Evolutionary conservation across 768 basidiomycete species (phyloP), one percentile per base, ranked within the genome.

Genomic region (Leccinum barrowsii): DNA sequence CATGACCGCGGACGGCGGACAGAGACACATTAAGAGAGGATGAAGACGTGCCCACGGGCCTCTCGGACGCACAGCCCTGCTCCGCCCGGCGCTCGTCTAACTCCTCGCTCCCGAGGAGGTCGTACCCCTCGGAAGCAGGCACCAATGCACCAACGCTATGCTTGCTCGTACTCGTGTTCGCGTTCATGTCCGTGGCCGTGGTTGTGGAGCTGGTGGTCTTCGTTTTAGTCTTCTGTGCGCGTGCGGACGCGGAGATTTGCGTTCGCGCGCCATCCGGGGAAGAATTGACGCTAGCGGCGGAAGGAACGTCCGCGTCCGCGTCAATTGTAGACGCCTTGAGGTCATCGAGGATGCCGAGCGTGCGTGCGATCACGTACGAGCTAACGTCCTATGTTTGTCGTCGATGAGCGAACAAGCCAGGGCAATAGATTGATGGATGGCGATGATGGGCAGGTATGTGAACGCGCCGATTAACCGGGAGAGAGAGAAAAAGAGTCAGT

Each of bases 311-410:
- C 3, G 44, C 44, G 22, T 57, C 49, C 2, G 49, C 70, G 63
- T 87, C 88, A 70, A 81, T 84, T 24, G 88, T 90, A 12, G 87
- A 86, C 0, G 89, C 87, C 68, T 85, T 86, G 53, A 85, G 84
- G 59, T 82, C 82, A 71, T 90, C 89, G 61, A 89, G 81, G 54
- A 90, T 80, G 34, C 90, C 90, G 52, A 93, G 79, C 6, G 89
- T 92, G 58, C 90, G 85, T 12, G 88, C 91, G 67, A 93, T 89
- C 57, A 85, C 83, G 65, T 92, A 93, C 19, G 91, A 89, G 2
- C 84, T 77, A 55, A 92, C 83, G 70, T 93, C 90, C 90, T 92
- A 37, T 19, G 19, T 44, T 44, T 44, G 42, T 44, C 2, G 42
- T 52, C 63, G 60, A 24, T 8, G 54, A 15, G 12, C 12, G 46